Percentiles rank a stretch among this genome's conserved stretches.
These are phyloP conservation scores for Akanthomyces muscarius DNA, from an alignment of 2,329 filamentous ascomycete species.

Conservation along the genomic window DNA sequence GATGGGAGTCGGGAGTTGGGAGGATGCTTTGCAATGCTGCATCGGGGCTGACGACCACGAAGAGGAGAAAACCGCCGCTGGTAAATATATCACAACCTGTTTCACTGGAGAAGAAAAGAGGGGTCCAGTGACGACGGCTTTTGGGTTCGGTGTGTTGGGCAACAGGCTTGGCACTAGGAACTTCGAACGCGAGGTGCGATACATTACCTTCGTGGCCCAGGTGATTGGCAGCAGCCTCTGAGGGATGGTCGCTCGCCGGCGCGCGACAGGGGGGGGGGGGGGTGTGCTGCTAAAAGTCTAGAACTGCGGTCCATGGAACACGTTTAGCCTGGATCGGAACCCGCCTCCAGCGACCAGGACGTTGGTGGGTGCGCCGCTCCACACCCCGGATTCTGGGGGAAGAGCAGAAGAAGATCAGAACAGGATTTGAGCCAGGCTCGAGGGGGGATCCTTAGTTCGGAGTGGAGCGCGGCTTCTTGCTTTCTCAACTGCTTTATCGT, in stretches of 20 bases:
- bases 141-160: slow-evolving; percentile 17
- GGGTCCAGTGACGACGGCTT: slow-evolving; percentile 15
- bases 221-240: slow-evolving; percentile 12
- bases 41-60: not conserved
- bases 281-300: slow-evolving; percentile 17
- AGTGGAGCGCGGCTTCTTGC: not conserved
- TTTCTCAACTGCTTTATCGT: not conserved
- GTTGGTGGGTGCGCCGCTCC: not conserved
- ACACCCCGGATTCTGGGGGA: slow-evolving; percentile 16
- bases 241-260: not conserved
- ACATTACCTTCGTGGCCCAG: slow-evolving; percentile 10
- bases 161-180: slow-evolving; percentile 11
- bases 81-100: slow-evolving; percentile 13
- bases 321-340: slow-evolving; percentile 14
- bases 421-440: not conserved
- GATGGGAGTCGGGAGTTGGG: not conserved
- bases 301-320: slow-evolving; percentile 17
- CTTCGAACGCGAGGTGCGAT: not conserved
- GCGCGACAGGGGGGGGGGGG: not conserved
- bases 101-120: slow-evolving; percentile 2
- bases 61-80: slow-evolving; percentile 8
- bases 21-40: not conserved
- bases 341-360: not conserved
- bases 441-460: not conserved
- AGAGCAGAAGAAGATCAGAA: not conserved